Conservation (phyloP, 805 yeast species). For the Yamadazyma scolyti region DNA sequence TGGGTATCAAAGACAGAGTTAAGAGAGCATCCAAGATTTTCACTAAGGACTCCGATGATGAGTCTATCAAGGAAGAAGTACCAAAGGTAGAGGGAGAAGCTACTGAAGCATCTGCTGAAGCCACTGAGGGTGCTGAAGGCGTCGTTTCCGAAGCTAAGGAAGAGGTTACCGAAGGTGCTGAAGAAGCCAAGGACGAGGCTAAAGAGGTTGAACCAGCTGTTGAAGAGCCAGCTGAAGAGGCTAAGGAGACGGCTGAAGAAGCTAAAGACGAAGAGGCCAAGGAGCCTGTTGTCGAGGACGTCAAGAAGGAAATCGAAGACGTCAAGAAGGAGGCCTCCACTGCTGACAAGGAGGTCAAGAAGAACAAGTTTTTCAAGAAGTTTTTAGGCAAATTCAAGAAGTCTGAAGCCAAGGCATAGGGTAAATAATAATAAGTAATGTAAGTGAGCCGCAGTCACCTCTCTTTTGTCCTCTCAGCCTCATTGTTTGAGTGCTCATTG, state of each 20-base stretch:
- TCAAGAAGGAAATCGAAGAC: constrained; percentile 16
- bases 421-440: constrained; percentile 3
- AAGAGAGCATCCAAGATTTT: constrained; percentile 37
- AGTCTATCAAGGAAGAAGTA: constrained; percentile 4
- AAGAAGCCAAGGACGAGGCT: constrained; percentile 4
- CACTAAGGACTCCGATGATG: constrained; percentile 23
- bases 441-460: too few species aligned
- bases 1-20: constrained; percentile 37
- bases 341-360: constrained; percentile 31
- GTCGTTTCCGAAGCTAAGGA: constrained; percentile 1
- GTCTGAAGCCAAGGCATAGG: constrained; percentile 11
- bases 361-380: constrained; percentile 35
- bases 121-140: constrained; percentile 2
- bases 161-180: constrained; percentile 3
- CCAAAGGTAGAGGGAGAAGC: constrained; percentile 4
- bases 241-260: constrained; percentile 6
- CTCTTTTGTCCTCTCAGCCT: too few species aligned
- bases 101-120: constrained; percentile 5
- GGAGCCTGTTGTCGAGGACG: constrained; percentile 8
- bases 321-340: constrained; percentile 27
- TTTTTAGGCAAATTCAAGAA: constrained; percentile 34
- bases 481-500: too few species aligned
- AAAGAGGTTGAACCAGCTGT: constrained; percentile 3
- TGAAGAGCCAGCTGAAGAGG: constrained; percentile 7
- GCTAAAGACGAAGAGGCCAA: constrained; percentile 4